A percentile compares a stretch with the other conserved stretches of the same genome.
Evolutionary conservation across 805 yeast genomes (phyloP).

Genomic region (Debaryomyces tyrocola): DNA sequence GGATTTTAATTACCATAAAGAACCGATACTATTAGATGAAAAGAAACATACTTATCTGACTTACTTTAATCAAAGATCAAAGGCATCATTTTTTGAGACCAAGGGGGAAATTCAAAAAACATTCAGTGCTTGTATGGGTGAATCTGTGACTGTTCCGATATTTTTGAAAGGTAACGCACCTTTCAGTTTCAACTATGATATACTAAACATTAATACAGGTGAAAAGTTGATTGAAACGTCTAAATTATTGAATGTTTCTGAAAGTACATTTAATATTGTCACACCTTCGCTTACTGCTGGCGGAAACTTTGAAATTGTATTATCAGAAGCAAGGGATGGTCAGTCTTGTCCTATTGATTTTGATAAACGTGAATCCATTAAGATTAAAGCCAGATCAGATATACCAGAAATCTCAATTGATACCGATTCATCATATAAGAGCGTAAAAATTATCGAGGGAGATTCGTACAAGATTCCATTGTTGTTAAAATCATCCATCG

Average conservation of each 20-base stretch:
- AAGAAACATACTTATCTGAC: conserved; percentile 59
- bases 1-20: conserved; percentile 59
- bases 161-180: conserved; percentile 79
- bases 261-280: conserved; percentile 38
- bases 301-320: conserved; percentile 66
- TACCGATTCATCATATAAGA: conserved; percentile 11
- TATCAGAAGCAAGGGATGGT: conserved; percentile 70
- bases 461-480: conserved; percentile 57
- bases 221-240: conserved; percentile 22
- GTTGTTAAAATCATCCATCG: conserved; percentile 31
- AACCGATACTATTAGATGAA: conserved; percentile 30
- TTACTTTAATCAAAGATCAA: conserved; percentile 69
- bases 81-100: conserved; percentile 28
- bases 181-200: conserved; percentile 65
- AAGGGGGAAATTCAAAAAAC: conserved; percentile 12
- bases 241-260: conserved; percentile 34
- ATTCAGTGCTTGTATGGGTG: conserved; percentile 31
- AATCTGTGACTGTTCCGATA: conserved; percentile 46
- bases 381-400: conserved; percentile 67
- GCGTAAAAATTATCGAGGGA: conserved; percentile 59
- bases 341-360: conserved; percentile 76
- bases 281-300: conserved; percentile 62
- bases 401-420: conserved; percentile 52
- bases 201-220: conserved; percentile 46
- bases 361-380: conserved; percentile 52